Evolutionary conservation across 2,329 filamentous ascomycete genomes (phyloP), one percentile per base, ranked within the genome.

Genomic region (Tympanopsis confertula): DNA sequence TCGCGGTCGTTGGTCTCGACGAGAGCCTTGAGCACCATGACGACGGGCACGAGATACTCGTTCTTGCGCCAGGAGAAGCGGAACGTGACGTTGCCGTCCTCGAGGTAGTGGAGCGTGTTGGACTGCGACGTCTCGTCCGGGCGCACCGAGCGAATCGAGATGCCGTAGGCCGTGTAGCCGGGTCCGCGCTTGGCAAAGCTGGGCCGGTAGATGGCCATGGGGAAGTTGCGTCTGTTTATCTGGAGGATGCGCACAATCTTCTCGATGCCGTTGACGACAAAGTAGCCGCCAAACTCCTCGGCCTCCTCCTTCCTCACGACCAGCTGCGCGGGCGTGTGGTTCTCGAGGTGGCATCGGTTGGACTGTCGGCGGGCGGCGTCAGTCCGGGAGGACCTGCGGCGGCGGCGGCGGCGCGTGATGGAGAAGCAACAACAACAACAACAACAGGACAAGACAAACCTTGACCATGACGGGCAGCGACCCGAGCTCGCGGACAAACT

Each of bases 101-200:
- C 86, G 40, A 96, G 74, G 58, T 96, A 98, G 62, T 98, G 91
- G 36, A 98, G 71, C 22, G 93, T 87, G 52, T 96, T 98, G 26
- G 89, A 95, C 60, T 96, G 89, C 19, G 88, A 95, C 5, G 88
- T 95, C 62, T 98, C 87, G 60, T 98, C 91, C n/a, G 88, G 88
- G 41, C 91, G 78, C 39, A 95, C 87, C 2, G 82, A 93, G 61
- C 91, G 81, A 47, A 95, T 78, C 51, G 94, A 85, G 41, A 96
- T 83, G 68, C 87, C 91, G 52, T 78, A 91, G 41, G 84, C 81
- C 7, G 87, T 93, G 63, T 95, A 98, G 43, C 84, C 74, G 15
- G 80, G 70, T 28, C 91, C 91, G 64, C 91, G 80, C 51, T 86
- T 88, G 45, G 76, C 73, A 64, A 96, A 98, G 47, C 88, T 94